These are phyloP conservation scores for Diplodia scrobiculata DNA, from an alignment of 2,329 filamentous ascomycete species.

Conservation along the genomic window DNA sequence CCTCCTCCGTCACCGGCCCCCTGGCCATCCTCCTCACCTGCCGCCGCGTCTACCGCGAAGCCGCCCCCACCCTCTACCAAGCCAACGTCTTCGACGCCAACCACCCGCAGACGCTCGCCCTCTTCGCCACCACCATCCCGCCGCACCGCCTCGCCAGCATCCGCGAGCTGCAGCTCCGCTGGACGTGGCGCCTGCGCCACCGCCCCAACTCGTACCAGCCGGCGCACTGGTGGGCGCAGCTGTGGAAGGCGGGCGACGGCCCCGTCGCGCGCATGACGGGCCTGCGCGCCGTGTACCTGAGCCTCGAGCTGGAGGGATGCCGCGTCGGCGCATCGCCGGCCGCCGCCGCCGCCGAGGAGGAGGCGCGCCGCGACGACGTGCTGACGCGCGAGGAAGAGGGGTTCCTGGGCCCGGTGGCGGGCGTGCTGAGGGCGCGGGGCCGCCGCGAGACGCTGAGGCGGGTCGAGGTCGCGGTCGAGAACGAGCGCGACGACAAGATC, in stretches of 20 bases:
- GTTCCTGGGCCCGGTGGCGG: neutral
- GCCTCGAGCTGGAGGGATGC: neutral
- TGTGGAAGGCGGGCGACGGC: neutral
- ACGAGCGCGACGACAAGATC: rapidly evolving
- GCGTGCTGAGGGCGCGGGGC: neutral
- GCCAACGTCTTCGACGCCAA: conserved; percentile 14
- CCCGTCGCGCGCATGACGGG: neutral
- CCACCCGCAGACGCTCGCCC: conserved; percentile 2
- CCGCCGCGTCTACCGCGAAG: conserved; percentile 3
- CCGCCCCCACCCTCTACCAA: neutral
- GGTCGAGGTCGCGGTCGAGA: neutral
- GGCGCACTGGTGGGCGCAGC: neutral
- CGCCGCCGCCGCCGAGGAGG: too few species aligned
- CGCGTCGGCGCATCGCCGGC: neutral
- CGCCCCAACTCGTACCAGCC: neutral
- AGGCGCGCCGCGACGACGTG: neutral
- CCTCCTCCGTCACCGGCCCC: neutral
- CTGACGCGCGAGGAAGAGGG: neutral
- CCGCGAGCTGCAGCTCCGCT: neutral
- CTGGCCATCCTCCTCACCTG: conserved; percentile 1
- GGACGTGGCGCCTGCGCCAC: neutral
- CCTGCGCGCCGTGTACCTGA: neutral
- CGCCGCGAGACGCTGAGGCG: neutral
- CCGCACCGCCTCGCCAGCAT: neutral
- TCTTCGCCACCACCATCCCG: neutral